Evolutionary conservation across 2,329 filamentous ascomycete genomes (phyloP).

Genomic region (Monilinia fructigena): DNA sequence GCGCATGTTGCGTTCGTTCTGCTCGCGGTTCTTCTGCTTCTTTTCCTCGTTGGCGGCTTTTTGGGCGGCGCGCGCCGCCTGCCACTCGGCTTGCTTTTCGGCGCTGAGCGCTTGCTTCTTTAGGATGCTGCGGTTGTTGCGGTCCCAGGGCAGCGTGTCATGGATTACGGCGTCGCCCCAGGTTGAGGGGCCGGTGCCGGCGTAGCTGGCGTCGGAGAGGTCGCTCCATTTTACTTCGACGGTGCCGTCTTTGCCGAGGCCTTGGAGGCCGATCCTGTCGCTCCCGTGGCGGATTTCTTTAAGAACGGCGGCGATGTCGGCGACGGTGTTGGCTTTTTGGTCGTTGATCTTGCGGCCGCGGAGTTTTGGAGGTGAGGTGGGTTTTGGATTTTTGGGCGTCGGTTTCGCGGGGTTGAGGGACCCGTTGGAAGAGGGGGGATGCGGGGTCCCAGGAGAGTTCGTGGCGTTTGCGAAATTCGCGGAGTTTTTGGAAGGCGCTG

Average conservation of each 20-base stretch:
- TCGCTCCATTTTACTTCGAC: slow-evolving; percentile 41
- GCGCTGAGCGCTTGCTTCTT: not conserved
- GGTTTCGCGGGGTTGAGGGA: not conserved
- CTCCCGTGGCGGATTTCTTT: slow-evolving; percentile 16
- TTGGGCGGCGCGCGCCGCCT: not conserved
- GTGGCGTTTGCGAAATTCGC: slow-evolving; percentile 62
- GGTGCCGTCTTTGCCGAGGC: slow-evolving; percentile 10
- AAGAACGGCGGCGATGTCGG: slow-evolving; percentile 57
- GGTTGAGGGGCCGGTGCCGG: slow-evolving; percentile 27
- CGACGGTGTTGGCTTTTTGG: slow-evolving; percentile 61
- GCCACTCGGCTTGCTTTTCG: slow-evolving; percentile 13
- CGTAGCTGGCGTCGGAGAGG: slow-evolving; percentile 42
- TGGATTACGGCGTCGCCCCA: slow-evolving; percentile 41
- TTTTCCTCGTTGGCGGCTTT: slow-evolving; percentile 8
- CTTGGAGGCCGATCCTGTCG: slow-evolving; percentile 22
- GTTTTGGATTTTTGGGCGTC: slow-evolving; percentile 8
- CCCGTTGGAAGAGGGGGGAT: slow-evolving; percentile 8
- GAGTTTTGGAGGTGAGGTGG: slow-evolving; percentile 38
- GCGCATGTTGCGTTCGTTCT: not conserved
- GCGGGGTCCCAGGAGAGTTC: slow-evolving; percentile 56
- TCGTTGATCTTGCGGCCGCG: slow-evolving; percentile 55
- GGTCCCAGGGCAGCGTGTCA: slow-evolving; percentile 3
- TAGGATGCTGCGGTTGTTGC: not conserved
- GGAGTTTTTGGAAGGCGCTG: slow-evolving; percentile 61
- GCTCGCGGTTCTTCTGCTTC: slow-evolving; percentile 7